Evolutionary conservation across 1,139 yeast species (phyloP).

Genomic region (Kodamaea derodonti): DNA sequence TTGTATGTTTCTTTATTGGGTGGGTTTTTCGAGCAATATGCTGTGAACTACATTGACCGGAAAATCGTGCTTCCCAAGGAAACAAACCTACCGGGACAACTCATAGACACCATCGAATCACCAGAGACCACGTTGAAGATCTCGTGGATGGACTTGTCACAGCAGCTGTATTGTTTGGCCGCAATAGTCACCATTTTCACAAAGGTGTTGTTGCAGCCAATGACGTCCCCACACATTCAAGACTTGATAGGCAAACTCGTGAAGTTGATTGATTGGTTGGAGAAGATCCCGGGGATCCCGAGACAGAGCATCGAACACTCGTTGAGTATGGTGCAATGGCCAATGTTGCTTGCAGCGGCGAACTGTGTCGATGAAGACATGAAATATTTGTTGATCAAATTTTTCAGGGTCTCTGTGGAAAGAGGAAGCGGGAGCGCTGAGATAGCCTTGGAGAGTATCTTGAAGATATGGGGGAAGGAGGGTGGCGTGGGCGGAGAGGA

Average conservation of each 20-base stretch:
- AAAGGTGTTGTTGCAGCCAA: slow-evolving; percentile 29
- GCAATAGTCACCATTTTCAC: slow-evolving; percentile 33
- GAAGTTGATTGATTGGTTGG: slow-evolving; percentile 25
- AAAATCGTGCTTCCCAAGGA: slow-evolving; percentile 16
- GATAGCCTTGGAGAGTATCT: slow-evolving; percentile 15
- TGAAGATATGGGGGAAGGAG: slow-evolving; percentile 17
- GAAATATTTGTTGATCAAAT: slow-evolving; percentile 41
- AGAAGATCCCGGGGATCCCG: slow-evolving; percentile 19
- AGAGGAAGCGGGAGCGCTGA: slow-evolving; percentile 25
- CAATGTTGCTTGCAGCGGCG: slow-evolving; percentile 58
- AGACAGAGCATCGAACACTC: slow-evolving; percentile 24
- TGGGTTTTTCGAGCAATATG: slow-evolving; percentile 26
- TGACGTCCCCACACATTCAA: slow-evolving; percentile 32
- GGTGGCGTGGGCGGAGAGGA: slow-evolving; percentile 17
- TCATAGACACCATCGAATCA: slow-evolving; percentile 12
- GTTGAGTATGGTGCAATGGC: slow-evolving; percentile 57
- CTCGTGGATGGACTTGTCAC: slow-evolving; percentile 43
- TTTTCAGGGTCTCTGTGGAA: slow-evolving; percentile 27
- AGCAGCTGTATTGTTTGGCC: slow-evolving; percentile 36
- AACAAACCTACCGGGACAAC: slow-evolving; percentile 9
- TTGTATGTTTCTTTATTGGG: slow-evolving; percentile 30
- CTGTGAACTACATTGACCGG: slow-evolving; percentile 21
- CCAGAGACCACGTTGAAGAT: slow-evolving; percentile 17
- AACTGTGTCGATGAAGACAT: slow-evolving; percentile 47
- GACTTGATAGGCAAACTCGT: slow-evolving; percentile 25